phyloP scores from a whole-genome alignment of 2,329 filamentous ascomycete species.

The Fusarium pseudograminearum region DNA sequence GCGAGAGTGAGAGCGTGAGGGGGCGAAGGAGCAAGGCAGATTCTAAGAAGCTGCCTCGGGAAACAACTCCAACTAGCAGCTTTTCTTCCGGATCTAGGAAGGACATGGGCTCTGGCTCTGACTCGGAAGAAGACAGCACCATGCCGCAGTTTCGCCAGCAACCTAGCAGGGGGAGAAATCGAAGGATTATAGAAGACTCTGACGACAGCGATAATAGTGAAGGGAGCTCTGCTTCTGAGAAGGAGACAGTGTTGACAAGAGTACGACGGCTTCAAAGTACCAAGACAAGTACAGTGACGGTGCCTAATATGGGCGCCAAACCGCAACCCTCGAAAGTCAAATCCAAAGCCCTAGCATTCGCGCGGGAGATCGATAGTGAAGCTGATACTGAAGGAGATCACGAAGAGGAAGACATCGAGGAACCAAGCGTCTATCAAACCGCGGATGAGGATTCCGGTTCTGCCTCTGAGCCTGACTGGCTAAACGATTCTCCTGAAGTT shows the following conservation, averaged over 20 bases:
- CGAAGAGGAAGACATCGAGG: slow-evolving; percentile 34
- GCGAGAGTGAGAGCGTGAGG: slow-evolving; percentile 32
- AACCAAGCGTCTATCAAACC: slow-evolving; percentile 45
- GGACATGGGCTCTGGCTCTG: background rate
- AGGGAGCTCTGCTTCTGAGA: slow-evolving; percentile 19
- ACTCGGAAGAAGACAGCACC: slow-evolving; percentile 19
- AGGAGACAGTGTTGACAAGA: slow-evolving; percentile 37
- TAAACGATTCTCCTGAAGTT: slow-evolving; percentile 28
- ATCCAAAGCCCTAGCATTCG: slow-evolving; percentile 22
- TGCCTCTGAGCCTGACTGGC: slow-evolving; percentile 33
- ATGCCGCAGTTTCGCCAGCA: slow-evolving; percentile 16
- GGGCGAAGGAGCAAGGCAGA: background rate
- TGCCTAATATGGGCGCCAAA: background rate
- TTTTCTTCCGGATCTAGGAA: background rate
- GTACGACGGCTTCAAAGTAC: slow-evolving; percentile 36
- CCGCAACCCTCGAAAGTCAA: slow-evolving; percentile 8
- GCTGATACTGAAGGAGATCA: slow-evolving; percentile 19
- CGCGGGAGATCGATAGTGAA: slow-evolving; percentile 22
- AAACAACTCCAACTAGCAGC: slow-evolving; percentile 3
- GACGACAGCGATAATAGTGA: slow-evolving; percentile 39
- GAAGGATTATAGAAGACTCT: slow-evolving; percentile 35
- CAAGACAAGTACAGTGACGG: background rate
- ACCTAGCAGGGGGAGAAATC: slow-evolving; percentile 20
- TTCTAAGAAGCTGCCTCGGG: slow-evolving; percentile 6
- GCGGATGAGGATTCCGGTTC: slow-evolving; percentile 40